These are phyloP conservation scores for Turnera subulata DNA, from an alignment of 345 rosid species.

Conservation along the genomic window DNA sequence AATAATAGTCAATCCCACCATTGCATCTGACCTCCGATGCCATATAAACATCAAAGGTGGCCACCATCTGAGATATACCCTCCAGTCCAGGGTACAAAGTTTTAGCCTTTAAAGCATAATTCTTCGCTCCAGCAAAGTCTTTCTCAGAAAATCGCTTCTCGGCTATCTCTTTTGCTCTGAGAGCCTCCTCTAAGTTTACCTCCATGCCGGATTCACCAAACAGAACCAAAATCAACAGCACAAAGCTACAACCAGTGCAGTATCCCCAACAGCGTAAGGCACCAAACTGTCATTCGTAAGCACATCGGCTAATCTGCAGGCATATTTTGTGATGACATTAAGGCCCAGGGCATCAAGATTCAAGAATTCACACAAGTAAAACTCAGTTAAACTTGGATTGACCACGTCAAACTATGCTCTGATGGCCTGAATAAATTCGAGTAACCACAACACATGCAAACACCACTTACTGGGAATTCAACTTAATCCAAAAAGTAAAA, in stretches of 20 bases:
- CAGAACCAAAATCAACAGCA: slow-evolving; percentile 22
- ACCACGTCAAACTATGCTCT: not conserved
- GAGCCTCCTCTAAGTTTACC: slow-evolving; percentile 68
- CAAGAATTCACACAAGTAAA: not conserved
- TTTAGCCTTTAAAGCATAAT: slow-evolving; percentile 76
- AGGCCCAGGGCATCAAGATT: not conserved
- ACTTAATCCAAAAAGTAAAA: not conserved
- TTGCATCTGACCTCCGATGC: slow-evolving; percentile 67
- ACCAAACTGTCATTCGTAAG: slow-evolving; percentile 23
- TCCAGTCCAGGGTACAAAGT: slow-evolving; percentile 71
- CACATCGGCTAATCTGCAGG: slow-evolving; percentile 41
- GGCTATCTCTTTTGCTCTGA: slow-evolving; percentile 75
- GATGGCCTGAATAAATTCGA: slow-evolving; percentile 10
- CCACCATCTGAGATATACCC: slow-evolving; percentile 88
- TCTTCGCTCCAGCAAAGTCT: slow-evolving; percentile 75
- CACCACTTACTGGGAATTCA: slow-evolving; percentile 4
- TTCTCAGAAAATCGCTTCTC: slow-evolving; percentile 77
- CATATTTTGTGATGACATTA: not conserved
- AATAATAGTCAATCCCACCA: slow-evolving; percentile 74
- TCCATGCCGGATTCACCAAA: slow-evolving; percentile 51
- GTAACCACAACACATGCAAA: slow-evolving; percentile 7
- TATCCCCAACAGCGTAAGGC: slow-evolving; percentile 22
- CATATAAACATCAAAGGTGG: slow-evolving; percentile 83
- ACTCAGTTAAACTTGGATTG: not conserved
- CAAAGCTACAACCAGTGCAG: slow-evolving; percentile 33